Conservation (phyloP, 176 grass and related monocot species). For the Dactylis glomerata region DNA sequence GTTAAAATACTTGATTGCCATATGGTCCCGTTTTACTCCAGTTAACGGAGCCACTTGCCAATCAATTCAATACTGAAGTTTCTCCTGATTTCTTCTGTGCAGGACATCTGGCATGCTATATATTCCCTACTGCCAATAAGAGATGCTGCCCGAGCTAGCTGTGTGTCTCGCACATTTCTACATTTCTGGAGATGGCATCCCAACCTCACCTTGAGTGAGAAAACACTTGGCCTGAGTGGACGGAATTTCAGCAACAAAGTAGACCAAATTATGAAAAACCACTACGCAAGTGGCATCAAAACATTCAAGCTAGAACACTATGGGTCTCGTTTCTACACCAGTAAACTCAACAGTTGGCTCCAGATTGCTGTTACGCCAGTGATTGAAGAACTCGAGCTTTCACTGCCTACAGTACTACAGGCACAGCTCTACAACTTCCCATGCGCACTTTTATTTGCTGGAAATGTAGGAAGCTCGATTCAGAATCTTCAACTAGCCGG, state of each 20-base stretch:
- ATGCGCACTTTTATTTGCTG: not conserved
- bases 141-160: conserved; percentile 2
- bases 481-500: not conserved
- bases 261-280: not conserved
- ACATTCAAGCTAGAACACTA: not conserved
- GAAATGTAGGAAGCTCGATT: not conserved
- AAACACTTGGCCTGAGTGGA: not conserved
- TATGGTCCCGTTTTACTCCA: not conserved
- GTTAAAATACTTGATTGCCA: not conserved
- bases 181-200: not conserved
- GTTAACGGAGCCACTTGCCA: not conserved
- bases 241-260: not conserved
- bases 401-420: not conserved
- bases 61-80: not conserved
- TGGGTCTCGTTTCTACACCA: not conserved
- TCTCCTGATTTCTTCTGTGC: not conserved
- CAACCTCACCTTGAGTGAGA: not conserved
- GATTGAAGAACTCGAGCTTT: not conserved
- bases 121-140: not conserved
- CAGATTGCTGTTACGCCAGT: not conserved
- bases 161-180: not conserved
- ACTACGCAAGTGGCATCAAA: not conserved
- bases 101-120: not conserved
- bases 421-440: not conserved
- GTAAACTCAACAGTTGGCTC: not conserved